Percentiles rank a stretch among this genome's conserved stretches.
These are phyloP conservation scores for Suhomyces atakaporum DNA, from an alignment of 1,139 yeast genomes.

Conservation along the genomic window DNA sequence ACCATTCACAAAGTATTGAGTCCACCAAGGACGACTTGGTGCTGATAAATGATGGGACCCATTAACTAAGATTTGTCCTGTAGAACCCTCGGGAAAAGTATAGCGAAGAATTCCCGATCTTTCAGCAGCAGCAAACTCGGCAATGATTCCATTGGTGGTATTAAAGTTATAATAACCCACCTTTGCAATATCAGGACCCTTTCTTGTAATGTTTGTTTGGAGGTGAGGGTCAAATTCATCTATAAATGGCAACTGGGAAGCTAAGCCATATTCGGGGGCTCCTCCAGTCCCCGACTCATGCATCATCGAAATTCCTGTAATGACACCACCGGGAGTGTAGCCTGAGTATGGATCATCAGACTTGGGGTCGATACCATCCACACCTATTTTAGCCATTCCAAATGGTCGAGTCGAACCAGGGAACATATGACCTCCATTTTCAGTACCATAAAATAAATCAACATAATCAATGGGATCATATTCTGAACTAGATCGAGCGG, in stretches of 20 bases:
- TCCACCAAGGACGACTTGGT: constrained; percentile 33
- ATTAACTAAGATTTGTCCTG: constrained; percentile 25
- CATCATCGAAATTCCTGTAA: constrained; percentile 40
- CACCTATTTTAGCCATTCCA: constrained; percentile 43
- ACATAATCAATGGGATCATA: constrained; percentile 16
- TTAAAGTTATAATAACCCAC: constrained; percentile 30
- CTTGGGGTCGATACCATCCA: constrained; percentile 28
- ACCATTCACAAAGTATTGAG: constrained; percentile 32
- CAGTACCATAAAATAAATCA: constrained; percentile 37
- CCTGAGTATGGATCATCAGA: constrained; percentile 36
- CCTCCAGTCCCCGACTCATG: constrained; percentile 47
- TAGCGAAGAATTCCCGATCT: constrained; percentile 30
- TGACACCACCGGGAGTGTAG: constrained; percentile 31
- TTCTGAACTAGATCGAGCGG: neutral
- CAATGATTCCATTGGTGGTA: constrained; percentile 23
- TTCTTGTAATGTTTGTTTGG: constrained; percentile 18
- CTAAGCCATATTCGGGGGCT: constrained; percentile 38
- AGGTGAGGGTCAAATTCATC: constrained; percentile 20
- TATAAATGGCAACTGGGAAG: constrained; percentile 31
- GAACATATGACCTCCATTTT: constrained; percentile 38
- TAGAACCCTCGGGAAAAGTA: constrained; percentile 19
- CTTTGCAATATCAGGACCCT: constrained; percentile 21
- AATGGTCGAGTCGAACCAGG: constrained; percentile 42
- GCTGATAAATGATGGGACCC: constrained; percentile 31
- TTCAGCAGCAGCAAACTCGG: constrained; percentile 30